A percentile compares a stretch with the other conserved stretches of the same genome.
phyloP scores from a whole-genome alignment of 345 rosid genomes.

The Dovyalis caffra region DNA sequence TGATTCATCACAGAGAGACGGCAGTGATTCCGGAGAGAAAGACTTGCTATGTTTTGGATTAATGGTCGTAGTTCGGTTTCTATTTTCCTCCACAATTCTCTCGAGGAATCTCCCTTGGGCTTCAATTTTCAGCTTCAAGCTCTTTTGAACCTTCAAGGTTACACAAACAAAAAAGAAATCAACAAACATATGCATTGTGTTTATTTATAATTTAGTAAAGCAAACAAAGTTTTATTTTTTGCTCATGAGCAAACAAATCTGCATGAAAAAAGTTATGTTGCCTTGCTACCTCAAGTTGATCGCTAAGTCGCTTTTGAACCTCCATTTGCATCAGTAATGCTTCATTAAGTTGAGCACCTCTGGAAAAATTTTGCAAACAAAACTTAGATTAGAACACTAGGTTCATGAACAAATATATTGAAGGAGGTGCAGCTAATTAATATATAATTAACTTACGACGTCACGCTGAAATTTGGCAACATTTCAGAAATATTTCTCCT shows the following conservation, averaged over 20 bases:
- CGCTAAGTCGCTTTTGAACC: constrained; percentile 37
- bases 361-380: constrained; percentile 12
- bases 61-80: not conserved
- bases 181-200: not conserved
- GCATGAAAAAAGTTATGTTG: not conserved
- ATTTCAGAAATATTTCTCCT: constrained; percentile 51
- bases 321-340: constrained; percentile 49
- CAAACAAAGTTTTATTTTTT: not conserved
- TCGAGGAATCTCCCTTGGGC: constrained; percentile 55
- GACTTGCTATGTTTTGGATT: constrained; percentile 21
- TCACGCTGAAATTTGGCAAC: constrained; percentile 56
- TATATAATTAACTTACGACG: constrained; percentile 30
- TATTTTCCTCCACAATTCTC: constrained; percentile 35
- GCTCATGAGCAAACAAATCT: not conserved
- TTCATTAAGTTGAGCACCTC: constrained; percentile 56
- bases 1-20: constrained; percentile 49
- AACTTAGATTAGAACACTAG: not conserved
- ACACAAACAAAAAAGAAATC: not conserved
- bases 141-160: constrained; percentile 41
- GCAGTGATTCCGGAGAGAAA: constrained; percentile 35
- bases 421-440: not conserved
- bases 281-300: constrained; percentile 44
- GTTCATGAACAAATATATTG: not conserved
- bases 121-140: constrained; percentile 51
- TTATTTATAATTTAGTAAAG: not conserved